Conservation (phyloP, 352 stramenopile species). For the Phytopythium boreale region DNA sequence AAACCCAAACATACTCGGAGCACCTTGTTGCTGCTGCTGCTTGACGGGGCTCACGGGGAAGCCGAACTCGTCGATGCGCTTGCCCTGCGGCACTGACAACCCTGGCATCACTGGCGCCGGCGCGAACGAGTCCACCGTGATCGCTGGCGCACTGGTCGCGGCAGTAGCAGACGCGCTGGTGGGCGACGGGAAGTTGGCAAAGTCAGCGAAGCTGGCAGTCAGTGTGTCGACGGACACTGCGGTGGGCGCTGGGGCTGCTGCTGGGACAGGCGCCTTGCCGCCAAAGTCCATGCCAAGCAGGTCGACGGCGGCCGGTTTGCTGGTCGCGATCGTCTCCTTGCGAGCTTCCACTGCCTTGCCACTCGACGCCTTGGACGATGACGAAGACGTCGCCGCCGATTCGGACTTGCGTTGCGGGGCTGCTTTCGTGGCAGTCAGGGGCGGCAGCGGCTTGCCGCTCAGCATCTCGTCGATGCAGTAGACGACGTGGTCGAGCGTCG, state of each 20-base stretch:
- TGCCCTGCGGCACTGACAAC: slow-evolving; percentile 8
- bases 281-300: slow-evolving; percentile 73
- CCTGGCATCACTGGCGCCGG: background rate
- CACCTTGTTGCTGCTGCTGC: slow-evolving; percentile 19
- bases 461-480: slow-evolving; percentile 81
- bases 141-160: background rate
- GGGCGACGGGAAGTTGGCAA: slow-evolving; percentile 56
- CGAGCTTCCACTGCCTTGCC: slow-evolving; percentile 51
- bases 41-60: slow-evolving; percentile 54
- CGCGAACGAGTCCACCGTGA: slow-evolving; percentile 17
- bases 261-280: slow-evolving; percentile 21
- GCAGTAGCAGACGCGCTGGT: slow-evolving; percentile 15
- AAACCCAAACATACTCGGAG: slow-evolving; percentile 35
- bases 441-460: slow-evolving; percentile 35
- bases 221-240: slow-evolving; percentile 16
- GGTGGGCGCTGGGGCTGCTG: slow-evolving; percentile 13
- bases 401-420: slow-evolving; percentile 7
- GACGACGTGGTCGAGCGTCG: slow-evolving; percentile 92
- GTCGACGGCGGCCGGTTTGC: slow-evolving; percentile 32
- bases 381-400: background rate
- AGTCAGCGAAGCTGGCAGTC: slow-evolving; percentile 44
- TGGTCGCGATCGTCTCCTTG: slow-evolving; percentile 49
- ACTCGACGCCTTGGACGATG: slow-evolving; percentile 3
- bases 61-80: slow-evolving; percentile 48
- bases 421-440: slow-evolving; percentile 19